Evolutionary conservation across 768 basidiomycete species (phyloP).

Genomic region (Leccinum variicolor): DNA sequence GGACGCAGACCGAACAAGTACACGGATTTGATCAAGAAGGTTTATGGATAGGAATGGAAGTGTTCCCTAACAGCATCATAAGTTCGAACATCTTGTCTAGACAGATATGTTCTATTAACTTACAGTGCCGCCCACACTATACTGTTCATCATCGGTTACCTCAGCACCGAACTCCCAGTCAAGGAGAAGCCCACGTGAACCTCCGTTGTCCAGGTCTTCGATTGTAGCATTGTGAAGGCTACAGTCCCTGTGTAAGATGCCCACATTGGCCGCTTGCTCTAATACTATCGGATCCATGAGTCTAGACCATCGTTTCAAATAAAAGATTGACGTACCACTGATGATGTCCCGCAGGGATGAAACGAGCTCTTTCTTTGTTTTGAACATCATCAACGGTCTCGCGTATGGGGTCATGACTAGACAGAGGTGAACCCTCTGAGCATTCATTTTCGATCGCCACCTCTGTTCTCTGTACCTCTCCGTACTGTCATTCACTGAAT

Average conservation of each 20-base stretch:
- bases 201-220: not conserved
- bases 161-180: not conserved
- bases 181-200: not conserved
- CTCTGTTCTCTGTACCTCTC: not conserved
- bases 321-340: not conserved
- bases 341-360: not conserved
- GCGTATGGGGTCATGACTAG: not conserved
- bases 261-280: not conserved
- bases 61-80: not conserved
- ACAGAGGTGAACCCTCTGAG: not conserved
- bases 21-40: not conserved
- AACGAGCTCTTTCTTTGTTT: not conserved
- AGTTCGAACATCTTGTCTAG: not conserved
- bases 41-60: not conserved
- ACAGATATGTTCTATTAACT: not conserved
- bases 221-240: not conserved
- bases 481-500: not conserved
- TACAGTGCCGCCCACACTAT: not conserved
- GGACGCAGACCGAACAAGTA: not conserved
- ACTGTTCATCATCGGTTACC: not conserved
- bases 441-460: not conserved
- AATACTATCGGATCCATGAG: not conserved
- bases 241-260: not conserved
- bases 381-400: not conserved
- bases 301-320: not conserved